Evolutionary conservation across 2,329 filamentous ascomycete genomes (phyloP), one percentile per base, ranked within the genome.

Genomic region (Tolypocladium tropicale): DNA sequence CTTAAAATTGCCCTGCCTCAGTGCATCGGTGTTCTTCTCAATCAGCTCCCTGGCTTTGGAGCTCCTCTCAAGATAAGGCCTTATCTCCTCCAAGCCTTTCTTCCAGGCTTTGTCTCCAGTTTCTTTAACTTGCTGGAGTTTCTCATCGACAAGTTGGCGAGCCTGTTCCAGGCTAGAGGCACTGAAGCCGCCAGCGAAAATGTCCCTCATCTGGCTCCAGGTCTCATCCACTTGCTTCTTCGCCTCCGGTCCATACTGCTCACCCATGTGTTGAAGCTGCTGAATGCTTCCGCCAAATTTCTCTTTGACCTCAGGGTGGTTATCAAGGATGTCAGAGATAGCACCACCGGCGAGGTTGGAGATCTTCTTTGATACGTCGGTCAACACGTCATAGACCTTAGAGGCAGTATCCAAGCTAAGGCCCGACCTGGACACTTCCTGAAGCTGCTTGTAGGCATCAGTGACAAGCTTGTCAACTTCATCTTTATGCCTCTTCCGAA

Each of bases 1-100:
- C 53, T 75, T 73, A 16, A 82, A 71, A 62, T 90, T 86, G 18
- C 86, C 86, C 59, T 82, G 73, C 74, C 87, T 89, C 52, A 92
- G 71, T 0, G 78, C 70, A 56, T 88, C 83, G 51, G 79, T 77
- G 69, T 92, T 91, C 65, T 87, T 75, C 74, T 89, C 43, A 2
- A 46, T 46, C 43, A 46, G 23, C 43, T 28, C 43, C 23, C 18
- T 28, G 43, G 23, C 43, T 46, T 46, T 46, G 43, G 43, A 25
- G 10, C 28, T 46, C 43, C 28, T 46, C 12, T 46, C 43, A 16
- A 46, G 23, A 28, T 28, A 46, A 3, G 43, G 23, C 23, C 28
- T 46, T 46, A 25, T 14, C 23, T 46, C 43, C 14, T 28, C 23
- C 43, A 46, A 2, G 14, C 7, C 23, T 18, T 46, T 28, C 43